These are phyloP conservation scores for Nitzschia sp. DNA, from an alignment of 108 stramenopile species.

Conservation along the genomic window DNA sequence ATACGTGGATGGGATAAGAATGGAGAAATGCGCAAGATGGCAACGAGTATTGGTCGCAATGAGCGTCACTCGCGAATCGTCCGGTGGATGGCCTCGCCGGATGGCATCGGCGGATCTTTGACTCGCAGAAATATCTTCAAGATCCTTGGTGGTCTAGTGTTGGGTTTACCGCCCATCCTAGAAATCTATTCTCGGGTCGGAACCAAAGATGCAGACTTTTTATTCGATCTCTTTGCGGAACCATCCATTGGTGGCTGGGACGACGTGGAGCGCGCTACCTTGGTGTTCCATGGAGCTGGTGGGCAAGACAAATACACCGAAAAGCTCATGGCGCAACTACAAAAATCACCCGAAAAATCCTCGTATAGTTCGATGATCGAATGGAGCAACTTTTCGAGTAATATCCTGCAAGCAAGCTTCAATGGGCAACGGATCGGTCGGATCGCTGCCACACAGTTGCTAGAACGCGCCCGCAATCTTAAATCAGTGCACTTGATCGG, in stretches of 20 bases:
- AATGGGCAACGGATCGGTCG: conserved; percentile 24
- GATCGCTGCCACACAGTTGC: conserved; percentile 8
- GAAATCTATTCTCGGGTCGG: conserved; percentile 26
- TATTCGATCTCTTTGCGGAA: not conserved
- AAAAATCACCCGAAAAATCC: not conserved
- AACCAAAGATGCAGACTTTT: not conserved
- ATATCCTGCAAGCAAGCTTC: conserved; percentile 36
- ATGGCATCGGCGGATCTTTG: not conserved
- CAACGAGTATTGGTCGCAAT: not conserved
- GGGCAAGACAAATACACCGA: conserved; percentile 41
- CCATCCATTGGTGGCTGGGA: conserved; percentile 1
- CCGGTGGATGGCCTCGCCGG: not conserved
- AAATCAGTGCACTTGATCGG: conserved; percentile 35
- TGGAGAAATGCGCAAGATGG: not conserved
- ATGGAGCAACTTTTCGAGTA: conserved; percentile 26
- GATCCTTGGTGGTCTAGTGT: not conserved
- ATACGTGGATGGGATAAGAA: not conserved
- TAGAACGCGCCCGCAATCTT: not conserved
- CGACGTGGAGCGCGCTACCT: conserved; percentile 22
- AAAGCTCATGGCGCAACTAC: conserved; percentile 24
- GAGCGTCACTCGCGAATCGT: not conserved
- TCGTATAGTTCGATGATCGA: conserved; percentile 26
- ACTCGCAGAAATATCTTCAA: not conserved
- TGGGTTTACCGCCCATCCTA: conserved; percentile 12
- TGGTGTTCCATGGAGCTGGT: conserved; percentile 43